Evolutionary conservation across 306 rosid genomes (phyloP), one percentile per base, ranked within the genome.

Genomic region (Mucuna pruriens): DNA sequence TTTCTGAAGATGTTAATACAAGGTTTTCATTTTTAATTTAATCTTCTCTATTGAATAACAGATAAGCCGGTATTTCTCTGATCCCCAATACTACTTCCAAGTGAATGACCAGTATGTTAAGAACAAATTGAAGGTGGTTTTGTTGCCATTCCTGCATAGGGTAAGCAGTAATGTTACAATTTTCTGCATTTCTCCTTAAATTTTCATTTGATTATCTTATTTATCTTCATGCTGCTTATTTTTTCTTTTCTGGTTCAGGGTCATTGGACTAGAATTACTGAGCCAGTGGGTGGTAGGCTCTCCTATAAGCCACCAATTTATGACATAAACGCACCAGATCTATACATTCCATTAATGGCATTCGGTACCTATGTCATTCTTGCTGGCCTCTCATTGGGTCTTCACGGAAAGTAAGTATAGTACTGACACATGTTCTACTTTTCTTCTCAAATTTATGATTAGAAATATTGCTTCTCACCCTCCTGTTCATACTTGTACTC

Each of bases 31-130:
- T 77, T 80, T 42, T 51, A 48, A 52, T 54, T 76, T 77, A 45
- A 51, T 29, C 60, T 61, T 52, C 77, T 75, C 11, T 57, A 7
- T 73, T 77, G 75, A 54, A 76, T 86, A 46, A 84, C 94, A 95
- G 98, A 95, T 93, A 83, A 95, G 93, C 80, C 86, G 93, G 76
- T 90, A 91, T 70, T 93, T 95, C 86, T 95, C 97, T 39, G 98
- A 95, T 87, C 98, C 99, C 34, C 98, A 95, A 84, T 95, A 93
- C 84, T 95, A 95, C 84, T 95, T 93, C 80, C 99, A 95, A 93
- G 98, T 95, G 84, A 95, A 93, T 80, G 97, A 93, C 79, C 99
- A 90, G 29, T 95, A 91, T 82, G 98, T 93, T 67, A 88, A 92
- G 90, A 95, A 95, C 94, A 95, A 95, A 81, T 88, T 95, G 92